Evolutionary conservation across 2,329 filamentous ascomycete species (phyloP).

Genomic region (Aspergillus aculeatinus): DNA sequence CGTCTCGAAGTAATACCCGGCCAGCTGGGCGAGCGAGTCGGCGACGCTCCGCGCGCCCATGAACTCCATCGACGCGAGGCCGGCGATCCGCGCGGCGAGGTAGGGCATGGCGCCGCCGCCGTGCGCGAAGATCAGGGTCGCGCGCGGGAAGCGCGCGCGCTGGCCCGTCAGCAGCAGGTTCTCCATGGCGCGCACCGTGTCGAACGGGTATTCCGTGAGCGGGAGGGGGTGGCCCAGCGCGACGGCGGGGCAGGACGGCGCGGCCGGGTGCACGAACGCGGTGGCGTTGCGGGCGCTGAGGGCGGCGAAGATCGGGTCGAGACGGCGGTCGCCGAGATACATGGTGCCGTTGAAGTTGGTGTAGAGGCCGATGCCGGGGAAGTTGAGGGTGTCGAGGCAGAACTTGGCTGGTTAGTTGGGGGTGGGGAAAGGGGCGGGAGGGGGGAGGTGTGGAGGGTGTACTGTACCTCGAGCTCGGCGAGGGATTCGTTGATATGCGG

Average conservation of each 20-base stretch:
- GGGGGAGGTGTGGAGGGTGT: too few species aligned
- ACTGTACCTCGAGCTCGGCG: too few species aligned
- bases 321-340: too few species aligned
- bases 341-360: too few species aligned
- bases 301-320: too few species aligned
- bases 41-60: slow-evolving; percentile 19
- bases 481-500: too few species aligned
- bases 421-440: too few species aligned
- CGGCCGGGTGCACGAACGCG: background rate
- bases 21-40: slow-evolving; percentile 20
- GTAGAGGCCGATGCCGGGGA: too few species aligned
- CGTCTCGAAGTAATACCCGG: slow-evolving; percentile 19
- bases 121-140: slow-evolving; percentile 26
- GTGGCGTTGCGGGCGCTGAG: too few species aligned
- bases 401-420: too few species aligned
- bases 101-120: slow-evolving; percentile 26
- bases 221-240: slow-evolving; percentile 14
- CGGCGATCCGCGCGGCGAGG: slow-evolving; percentile 23
- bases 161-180: slow-evolving; percentile 23
- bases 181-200: slow-evolving; percentile 25
- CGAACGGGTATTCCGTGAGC: slow-evolving; percentile 29
- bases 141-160: slow-evolving; percentile 18
- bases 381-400: too few species aligned
- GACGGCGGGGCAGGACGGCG: slow-evolving; percentile 1
- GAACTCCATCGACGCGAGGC: slow-evolving; percentile 18